Base-by-base conservation (phyloP, 2,329 filamentous ascomycete species). In the Mycosphaerella sp. region DNA sequence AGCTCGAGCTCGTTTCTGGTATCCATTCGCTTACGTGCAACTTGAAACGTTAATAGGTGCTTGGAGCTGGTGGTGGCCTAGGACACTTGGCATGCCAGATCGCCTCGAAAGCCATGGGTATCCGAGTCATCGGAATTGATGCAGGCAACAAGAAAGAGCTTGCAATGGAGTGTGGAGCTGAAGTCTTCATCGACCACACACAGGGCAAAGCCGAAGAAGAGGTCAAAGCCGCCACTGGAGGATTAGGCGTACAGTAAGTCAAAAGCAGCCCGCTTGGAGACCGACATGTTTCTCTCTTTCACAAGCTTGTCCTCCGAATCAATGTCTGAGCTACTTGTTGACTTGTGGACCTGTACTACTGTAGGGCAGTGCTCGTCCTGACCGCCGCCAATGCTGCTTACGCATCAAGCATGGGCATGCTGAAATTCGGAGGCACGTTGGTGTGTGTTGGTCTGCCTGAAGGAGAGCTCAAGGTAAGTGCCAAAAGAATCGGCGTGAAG, bases 121-220 rank as follows among this genome's bases (percentile, higher is more conserved):
- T 81, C 56, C 75, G 82, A 40, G 79, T 85, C 32, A 81, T 85
- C 51, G 83, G 81, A 21, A 76, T 86, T 62, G 84, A 86, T 63
- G 74, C 80, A 57, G 78, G 76, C 41, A 77, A 73, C 60, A 86
- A 86, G 65, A 77, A 79, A 59, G 89, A 76, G 10, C 63, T 85
- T 2, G 75, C 79, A 8, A 75, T 75, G 42, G 73, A 77, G 0
- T 80, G 74, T n/a, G 83, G 83, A 7, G 82, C 82, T 0, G 82
- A 86, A 63, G 75, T 79, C 57, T 86, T 86, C 67, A 71, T 86
- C 52, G 80, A 84, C 55, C 72, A 85, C 52, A 79, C 80, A 27
- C 73, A 76, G 40, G 75, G 74, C 28, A 72, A 73, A 10, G 71
- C 81, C 6, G 72, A 71, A 4, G 72, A 74, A 21, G 77, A 81